phyloP scores from a whole-genome alignment of 2,329 filamentous ascomycete genomes.

The Nannizziopsis barbatae region DNA sequence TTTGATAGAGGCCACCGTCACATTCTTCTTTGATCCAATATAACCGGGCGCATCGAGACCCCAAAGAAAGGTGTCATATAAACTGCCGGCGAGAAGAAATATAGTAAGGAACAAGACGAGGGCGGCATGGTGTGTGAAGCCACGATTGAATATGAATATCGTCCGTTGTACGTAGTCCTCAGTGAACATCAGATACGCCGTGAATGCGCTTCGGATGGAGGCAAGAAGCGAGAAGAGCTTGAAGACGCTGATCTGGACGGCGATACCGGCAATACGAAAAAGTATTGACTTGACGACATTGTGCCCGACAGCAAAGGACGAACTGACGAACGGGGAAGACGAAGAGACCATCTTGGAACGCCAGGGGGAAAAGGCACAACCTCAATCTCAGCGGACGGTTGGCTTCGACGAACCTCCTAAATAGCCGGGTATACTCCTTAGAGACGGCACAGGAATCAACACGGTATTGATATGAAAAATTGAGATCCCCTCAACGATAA shows the following conservation, averaged over 20 bases:
- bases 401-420: no score
- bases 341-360: slow-evolving; percentile 4
- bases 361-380: background rate
- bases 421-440: no score
- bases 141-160: slow-evolving; percentile 12
- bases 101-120: slow-evolving; percentile 12
- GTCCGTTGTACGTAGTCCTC: slow-evolving; percentile 13
- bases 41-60: slow-evolving; percentile 13
- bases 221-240: slow-evolving; percentile 13
- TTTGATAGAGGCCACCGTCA: slow-evolving; percentile 8
- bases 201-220: slow-evolving; percentile 11
- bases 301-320: slow-evolving; percentile 12
- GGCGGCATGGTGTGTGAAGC: slow-evolving; percentile 10
- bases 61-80: slow-evolving; percentile 15
- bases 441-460: no score
- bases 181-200: slow-evolving; percentile 14
- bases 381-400: background rate
- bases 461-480: no score
- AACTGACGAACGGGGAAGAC: slow-evolving; percentile 8
- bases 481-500: no score
- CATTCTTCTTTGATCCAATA: slow-evolving; percentile 6
- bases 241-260: slow-evolving; percentile 11
- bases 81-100: slow-evolving; percentile 7
- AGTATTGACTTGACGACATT: slow-evolving; percentile 15
- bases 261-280: slow-evolving; percentile 13